A percentile compares a stretch with the other conserved stretches of the same genome.
Conservation (phyloP, 495 filamentous ascomycete species). For the Lindgomyces ingoldianus region DNA sequence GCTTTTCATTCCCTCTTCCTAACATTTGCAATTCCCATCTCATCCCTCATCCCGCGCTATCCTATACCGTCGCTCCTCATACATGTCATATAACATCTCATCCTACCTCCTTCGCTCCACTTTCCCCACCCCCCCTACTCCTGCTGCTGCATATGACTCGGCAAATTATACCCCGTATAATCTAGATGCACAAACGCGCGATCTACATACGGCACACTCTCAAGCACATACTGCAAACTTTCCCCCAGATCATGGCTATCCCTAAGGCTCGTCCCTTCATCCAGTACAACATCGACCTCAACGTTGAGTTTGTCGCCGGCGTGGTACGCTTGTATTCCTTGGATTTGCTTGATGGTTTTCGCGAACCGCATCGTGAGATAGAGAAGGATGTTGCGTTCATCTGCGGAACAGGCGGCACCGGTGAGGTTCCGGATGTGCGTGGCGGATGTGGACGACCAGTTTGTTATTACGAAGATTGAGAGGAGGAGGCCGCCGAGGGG, state of each 20-base stretch:
- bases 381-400: slow-evolving; percentile 80
- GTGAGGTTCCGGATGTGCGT: slow-evolving; percentile 83
- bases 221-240: slow-evolving; percentile 81
- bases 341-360: slow-evolving; percentile 82
- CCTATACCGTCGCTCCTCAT: no score
- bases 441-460: slow-evolving; percentile 74
- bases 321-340: slow-evolving; percentile 86
- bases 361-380: slow-evolving; percentile 96
- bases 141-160: slow-evolving; percentile 82
- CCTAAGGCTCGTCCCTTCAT: slow-evolving; percentile 71
- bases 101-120: background rate
- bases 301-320: slow-evolving; percentile 87
- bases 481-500: slow-evolving; percentile 80
- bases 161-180: slow-evolving; percentile 78
- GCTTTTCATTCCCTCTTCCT: no score
- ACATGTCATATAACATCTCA: background rate
- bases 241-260: slow-evolving; percentile 91
- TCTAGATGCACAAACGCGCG: slow-evolving; percentile 77
- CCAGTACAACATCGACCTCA: slow-evolving; percentile 80
- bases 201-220: slow-evolving; percentile 72
- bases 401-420: slow-evolving; percentile 75
- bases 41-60: no score
- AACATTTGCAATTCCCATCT: no score
- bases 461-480: slow-evolving; percentile 78
- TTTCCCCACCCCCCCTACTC: slow-evolving; percentile 28